These are phyloP conservation scores for Sechiopsis laciniata DNA, from an alignment of 306 rosid species.

Conservation along the genomic window DNA sequence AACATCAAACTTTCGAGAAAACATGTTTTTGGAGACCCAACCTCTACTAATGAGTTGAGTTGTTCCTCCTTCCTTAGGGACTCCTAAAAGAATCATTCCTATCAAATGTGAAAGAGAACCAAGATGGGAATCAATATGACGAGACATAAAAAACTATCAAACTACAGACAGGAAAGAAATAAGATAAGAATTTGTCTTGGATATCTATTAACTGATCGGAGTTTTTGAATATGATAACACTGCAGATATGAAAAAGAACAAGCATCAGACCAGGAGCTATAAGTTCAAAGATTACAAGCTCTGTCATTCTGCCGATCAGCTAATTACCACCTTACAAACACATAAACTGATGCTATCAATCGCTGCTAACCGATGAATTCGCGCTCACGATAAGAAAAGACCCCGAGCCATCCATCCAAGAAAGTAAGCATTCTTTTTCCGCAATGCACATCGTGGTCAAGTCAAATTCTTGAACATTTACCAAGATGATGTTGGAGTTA, in stretches of 20 bases:
- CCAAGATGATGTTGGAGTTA: background rate
- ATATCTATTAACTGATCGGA: background rate
- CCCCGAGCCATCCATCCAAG: background rate
- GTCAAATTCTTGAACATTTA: background rate
- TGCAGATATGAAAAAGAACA: conserved; percentile 1
- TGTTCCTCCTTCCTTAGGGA: too few relatives aligned
- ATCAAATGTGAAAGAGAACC: background rate
- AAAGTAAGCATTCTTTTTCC: background rate
- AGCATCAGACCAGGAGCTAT: conserved; percentile 5
- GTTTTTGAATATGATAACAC: background rate
- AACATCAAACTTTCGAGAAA: too few relatives aligned
- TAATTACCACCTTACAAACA: background rate
- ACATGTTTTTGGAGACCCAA: too few relatives aligned
- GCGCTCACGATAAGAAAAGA: background rate
- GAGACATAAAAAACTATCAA: background rate
- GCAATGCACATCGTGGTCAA: background rate
- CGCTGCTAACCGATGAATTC: background rate
- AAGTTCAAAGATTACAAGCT: conserved; percentile 8
- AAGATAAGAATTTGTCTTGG: background rate
- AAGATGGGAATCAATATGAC: background rate
- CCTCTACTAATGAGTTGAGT: too few relatives aligned
- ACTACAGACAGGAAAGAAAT: background rate
- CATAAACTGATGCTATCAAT: background rate
- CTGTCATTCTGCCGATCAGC: background rate
- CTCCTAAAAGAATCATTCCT: background rate